Evolutionary conservation across 768 basidiomycete species (phyloP).

Genomic region (Suillus paluster): DNA sequence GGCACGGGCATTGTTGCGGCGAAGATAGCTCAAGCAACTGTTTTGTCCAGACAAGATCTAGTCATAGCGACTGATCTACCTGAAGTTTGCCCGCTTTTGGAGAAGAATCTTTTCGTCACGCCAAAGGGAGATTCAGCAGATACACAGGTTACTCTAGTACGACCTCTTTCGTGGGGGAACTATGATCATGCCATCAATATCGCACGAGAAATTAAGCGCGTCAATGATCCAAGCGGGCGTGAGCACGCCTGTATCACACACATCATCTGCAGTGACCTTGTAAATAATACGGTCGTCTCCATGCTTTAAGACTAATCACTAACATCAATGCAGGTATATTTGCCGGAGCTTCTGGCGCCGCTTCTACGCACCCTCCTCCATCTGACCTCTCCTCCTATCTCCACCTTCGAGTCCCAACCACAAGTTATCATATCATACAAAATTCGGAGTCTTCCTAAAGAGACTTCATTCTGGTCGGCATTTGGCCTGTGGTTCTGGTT

Average conservation of each 20-base stretch:
- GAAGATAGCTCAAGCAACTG: conserved; percentile 49
- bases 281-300: conserved; percentile 41
- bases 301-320: not conserved
- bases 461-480: conserved; percentile 76
- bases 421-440: conserved; percentile 76
- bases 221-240: conserved; percentile 10
- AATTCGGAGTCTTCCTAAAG: conserved; percentile 72
- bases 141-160: conserved; percentile 36
- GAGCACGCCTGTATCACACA: conserved; percentile 50
- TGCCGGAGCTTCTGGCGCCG: conserved; percentile 79
- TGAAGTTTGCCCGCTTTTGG: conserved; percentile 64
- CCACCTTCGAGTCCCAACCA: conserved; percentile 10
- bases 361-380: conserved; percentile 76
- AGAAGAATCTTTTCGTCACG: conserved; percentile 38
- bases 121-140: conserved; percentile 1
- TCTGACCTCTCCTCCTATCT: conserved; percentile 57
- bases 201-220: conserved; percentile 39
- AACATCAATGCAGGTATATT: conserved; percentile 68
- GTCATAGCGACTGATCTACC: conserved; percentile 75
- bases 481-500: conserved; percentile 83
- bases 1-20: conserved; percentile 70
- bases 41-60: conserved; percentile 20
- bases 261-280: conserved; percentile 84
- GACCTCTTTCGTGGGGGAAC: conserved; percentile 76
- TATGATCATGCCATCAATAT: conserved; percentile 45